Evolutionary conservation across 768 basidiomycete genomes (phyloP), one percentile per base, ranked within the genome.

Genomic region (Hortiboletus campestris): DNA sequence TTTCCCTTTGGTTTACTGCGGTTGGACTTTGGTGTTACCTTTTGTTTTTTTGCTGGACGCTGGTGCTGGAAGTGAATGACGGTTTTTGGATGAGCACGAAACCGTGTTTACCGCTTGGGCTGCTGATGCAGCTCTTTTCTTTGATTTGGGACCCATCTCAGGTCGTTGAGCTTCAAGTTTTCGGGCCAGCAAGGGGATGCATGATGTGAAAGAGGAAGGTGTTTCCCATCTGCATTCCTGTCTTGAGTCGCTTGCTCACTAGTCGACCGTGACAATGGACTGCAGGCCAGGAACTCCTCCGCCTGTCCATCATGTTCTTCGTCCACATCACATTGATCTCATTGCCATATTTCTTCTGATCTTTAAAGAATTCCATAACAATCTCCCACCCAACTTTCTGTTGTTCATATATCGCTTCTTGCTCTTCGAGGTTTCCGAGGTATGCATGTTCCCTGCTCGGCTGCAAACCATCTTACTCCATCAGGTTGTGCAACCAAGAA

Each of bases 321-420:
- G 84, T 51, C 89, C 91, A 1, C 91, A 93, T 63, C 91, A 94
- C 66, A 75, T 93, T 48, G 80, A 80, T 46, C 74, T 92, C 16
- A 75, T 92, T 32, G 80, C 80, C 34, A 74, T 90, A 25, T 74
- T 91, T 35, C 74, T 84, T 55, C 73, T 86, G 13, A 73, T 81
- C 5, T 88, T 85, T 68, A 85, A 82, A 65, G 84, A 87, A 59
- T 76, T 77, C 54, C 71, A 78, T 41, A 78, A 77, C 52, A 76
- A 76, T 25, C 76, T 89, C 11, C 82, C 88, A 2, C 66, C 80
- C 20, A 59, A 71, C 8, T 91, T 88, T 64, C 66, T 82, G 14
- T 73, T 90, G 19, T 83, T 86, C 61, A 64, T 89, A 14, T 82
- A 85, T 55, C 83, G 88, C 17, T 72, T 87, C 50, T 74, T 93